These are phyloP conservation scores for Antrodiella citrinella DNA, from an alignment of 768 basidiomycete genomes.

Conservation along the genomic window DNA sequence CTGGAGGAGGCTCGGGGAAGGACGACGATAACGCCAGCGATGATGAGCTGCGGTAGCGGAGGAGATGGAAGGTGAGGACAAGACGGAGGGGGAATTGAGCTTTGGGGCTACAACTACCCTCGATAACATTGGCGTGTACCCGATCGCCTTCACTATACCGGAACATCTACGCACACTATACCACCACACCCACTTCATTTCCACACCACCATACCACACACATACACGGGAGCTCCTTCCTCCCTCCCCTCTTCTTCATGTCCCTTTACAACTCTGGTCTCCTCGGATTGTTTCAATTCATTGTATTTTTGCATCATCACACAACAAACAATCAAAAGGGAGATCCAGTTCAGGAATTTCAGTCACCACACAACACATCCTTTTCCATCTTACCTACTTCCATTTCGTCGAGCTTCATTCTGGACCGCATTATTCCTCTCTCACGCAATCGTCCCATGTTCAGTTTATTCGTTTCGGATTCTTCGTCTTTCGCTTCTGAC, in stretches of 20 bases:
- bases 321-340: not conserved
- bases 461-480: not conserved
- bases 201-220: not conserved
- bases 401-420: too few relatives aligned
- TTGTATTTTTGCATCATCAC: not conserved
- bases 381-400: too few relatives aligned
- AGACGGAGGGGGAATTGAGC: not conserved
- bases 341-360: too few relatives aligned
- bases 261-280: not conserved
- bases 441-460: not conserved
- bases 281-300: not conserved
- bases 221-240: too few relatives aligned
- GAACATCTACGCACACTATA: not conserved
- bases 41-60: not conserved
- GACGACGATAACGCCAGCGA: conserved; percentile 11
- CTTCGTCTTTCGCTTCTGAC: not conserved
- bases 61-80: too few relatives aligned
- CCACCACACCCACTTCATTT: not conserved
- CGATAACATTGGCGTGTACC: conserved; percentile 1
- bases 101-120: not conserved
- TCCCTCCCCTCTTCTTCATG: not conserved
- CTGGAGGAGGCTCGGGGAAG: too few relatives aligned
- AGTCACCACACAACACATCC: too few relatives aligned
- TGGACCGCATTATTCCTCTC: too few relatives aligned
- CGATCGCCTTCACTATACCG: not conserved